A percentile compares a stretch with the other conserved stretches of the same genome.
These are phyloP conservation scores for Starmerella khaoyaiensis DNA, from an alignment of 805 yeast species.

Conservation along the genomic window DNA sequence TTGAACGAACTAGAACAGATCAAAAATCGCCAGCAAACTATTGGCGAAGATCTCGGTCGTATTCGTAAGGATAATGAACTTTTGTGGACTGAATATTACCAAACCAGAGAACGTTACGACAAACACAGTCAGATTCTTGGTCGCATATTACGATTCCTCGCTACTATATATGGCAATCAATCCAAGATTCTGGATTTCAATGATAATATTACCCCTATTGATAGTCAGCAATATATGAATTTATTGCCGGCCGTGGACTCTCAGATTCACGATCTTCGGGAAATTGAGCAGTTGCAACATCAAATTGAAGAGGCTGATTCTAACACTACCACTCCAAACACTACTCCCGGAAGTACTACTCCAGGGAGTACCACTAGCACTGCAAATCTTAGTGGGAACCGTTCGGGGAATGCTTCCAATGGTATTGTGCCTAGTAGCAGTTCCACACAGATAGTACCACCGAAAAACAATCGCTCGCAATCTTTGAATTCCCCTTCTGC, in stretches of 20 bases:
- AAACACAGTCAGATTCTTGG: constrained; percentile 80
- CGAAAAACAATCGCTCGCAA: too few species aligned
- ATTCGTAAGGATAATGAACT: constrained; percentile 77
- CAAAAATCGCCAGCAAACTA: constrained; percentile 63
- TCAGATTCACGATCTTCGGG: constrained; percentile 19
- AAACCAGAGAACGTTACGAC: constrained; percentile 72
- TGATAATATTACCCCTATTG: constrained; percentile 14
- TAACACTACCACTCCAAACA: constrained; percentile 3
- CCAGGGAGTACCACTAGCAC: constrained; percentile 1
- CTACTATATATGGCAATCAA: constrained; percentile 63
- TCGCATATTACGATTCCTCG: constrained; percentile 73
- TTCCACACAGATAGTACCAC: too few species aligned
- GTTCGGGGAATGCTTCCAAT: too few species aligned
- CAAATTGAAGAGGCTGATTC: constrained; percentile 18
- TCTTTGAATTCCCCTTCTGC: too few species aligned
- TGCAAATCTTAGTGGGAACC: too few species aligned
- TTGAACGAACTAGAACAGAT: constrained; percentile 62
- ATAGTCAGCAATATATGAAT: constrained; percentile 4
- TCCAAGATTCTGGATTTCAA: constrained; percentile 33
- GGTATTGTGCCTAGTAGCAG: too few species aligned
- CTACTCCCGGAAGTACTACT: background rate
- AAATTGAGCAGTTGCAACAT: constrained; percentile 21
- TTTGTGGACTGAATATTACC: constrained; percentile 78
- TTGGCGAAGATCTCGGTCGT: constrained; percentile 72
- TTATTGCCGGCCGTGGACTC: constrained; percentile 12